Base-by-base conservation (phyloP, 2,329 filamentous ascomycete genomes). In the Aspergillus neoniger region DNA sequence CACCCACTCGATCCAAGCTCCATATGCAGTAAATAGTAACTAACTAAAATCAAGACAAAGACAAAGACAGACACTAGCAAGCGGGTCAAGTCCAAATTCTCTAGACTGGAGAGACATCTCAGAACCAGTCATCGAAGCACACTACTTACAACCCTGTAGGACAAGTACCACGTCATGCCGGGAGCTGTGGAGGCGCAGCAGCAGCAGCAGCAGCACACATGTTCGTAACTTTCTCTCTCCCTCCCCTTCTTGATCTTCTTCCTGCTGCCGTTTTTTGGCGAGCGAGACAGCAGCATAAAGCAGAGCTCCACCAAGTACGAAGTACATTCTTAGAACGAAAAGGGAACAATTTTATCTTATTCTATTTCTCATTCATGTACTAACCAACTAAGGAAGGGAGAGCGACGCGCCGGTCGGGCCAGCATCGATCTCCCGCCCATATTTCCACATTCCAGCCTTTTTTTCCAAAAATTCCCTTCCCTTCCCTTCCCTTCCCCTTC, bases 131-230 rank as follows among this genome's bases (percentile, higher is more conserved):
- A 30, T 50, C 32, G 25, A n/a, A 15, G 47, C 47, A 50, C 47
- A 30, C 47, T 30, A 12, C 28, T 36, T 30, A 12, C 28, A 30
- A 30, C 28, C 47, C 47, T 30, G 47, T 50, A 32, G 32, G 32
- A 36, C 43, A 44, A 17, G 53, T 25, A 55, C 53, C 39, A 47
- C 53, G 25, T 55, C 53, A 32, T 55, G 39, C 39, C 39, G 39
- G 23, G 53, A 30, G 25, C 21, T 44, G 52, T 55, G 53, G 53
- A 55, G 53, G 53, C 53, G 53, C 53, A 53, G 50, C 50, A 28
- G 25, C 25, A 28, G 25, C 25, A 25, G 25, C 2, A 28, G 25
- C 25, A 55, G 52, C 39, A 55, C 39, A 55, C 39, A 47, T 32
- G 39, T 47, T 44, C 53, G 53, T 55, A 43, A 55, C 38, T 47